A percentile compares a stretch with the other conserved stretches of the same genome.
Evolutionary conservation across 1,139 yeast genomes (phyloP).

Genomic region (Suhomyces terraborum): DNA sequence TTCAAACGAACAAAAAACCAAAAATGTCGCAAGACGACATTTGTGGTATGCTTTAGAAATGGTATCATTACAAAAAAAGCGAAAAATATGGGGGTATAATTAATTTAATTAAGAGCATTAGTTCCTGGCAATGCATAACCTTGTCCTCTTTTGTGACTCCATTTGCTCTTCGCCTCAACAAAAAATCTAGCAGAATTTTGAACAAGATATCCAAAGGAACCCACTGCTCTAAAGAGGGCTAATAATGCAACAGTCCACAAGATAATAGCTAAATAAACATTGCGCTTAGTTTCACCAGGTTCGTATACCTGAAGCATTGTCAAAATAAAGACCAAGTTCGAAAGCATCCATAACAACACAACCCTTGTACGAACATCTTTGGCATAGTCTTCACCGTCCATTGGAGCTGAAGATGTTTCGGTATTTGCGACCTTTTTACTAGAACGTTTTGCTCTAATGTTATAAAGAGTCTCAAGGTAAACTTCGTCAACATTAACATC

Average conservation of each 20-base stretch:
- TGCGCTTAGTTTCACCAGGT: conserved; percentile 57
- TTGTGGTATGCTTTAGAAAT: background rate
- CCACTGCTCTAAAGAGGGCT: conserved; percentile 76
- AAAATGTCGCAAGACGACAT: conserved; percentile 2
- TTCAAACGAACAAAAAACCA: background rate
- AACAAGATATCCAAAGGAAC: conserved; percentile 67
- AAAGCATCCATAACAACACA: conserved; percentile 86
- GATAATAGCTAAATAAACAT: conserved; percentile 78
- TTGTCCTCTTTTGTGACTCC: conserved; percentile 39
- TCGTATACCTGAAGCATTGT: conserved; percentile 80
- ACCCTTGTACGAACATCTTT: conserved; percentile 92
- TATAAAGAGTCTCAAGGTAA: conserved; percentile 74
- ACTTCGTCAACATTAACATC: conserved; percentile 89
- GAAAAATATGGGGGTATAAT: background rate
- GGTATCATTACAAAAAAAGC: background rate
- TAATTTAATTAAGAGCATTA: conserved; percentile 32
- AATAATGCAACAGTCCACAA: conserved; percentile 89
- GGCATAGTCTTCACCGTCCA: conserved; percentile 84
- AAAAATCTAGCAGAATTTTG: conserved; percentile 42
- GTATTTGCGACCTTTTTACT: conserved; percentile 57
- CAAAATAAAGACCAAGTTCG: conserved; percentile 79
- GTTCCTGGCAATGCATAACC: conserved; percentile 42
- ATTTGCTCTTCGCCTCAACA: conserved; percentile 46
- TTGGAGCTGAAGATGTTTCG: conserved; percentile 18
- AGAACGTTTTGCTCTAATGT: conserved; percentile 72